Evolutionary conservation across 2,329 filamentous ascomycete species (phyloP), one percentile per base, ranked within the genome.

Genomic region (Sporothrix curviconia): DNA sequence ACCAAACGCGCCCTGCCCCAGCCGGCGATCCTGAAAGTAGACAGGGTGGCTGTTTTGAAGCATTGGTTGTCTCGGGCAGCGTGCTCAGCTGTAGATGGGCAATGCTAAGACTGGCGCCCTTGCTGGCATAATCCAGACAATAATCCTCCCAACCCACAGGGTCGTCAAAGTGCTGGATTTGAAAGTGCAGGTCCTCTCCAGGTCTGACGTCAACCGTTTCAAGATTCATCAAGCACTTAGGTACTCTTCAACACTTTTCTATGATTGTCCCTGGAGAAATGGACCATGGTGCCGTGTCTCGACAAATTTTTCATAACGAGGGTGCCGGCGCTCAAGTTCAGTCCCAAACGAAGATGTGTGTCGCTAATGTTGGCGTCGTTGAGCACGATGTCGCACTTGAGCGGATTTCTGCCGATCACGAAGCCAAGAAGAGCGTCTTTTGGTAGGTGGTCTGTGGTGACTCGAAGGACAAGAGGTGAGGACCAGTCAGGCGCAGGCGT

Each of bases 341-440:
- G 22, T 34, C 30, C 24, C 32, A 59, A 25, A 17, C 17, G 17
- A 36, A 59, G 32, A 6, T 56, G 47, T 7, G n/a, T 49, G 24
- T 56, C 25, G 54, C 54, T 54, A 19, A 54, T 25, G 5, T 19
- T 15, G 11, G 25, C 8, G 14, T 54, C 24, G 43, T 50, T 36
- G 7, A 59, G 24, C 7, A 59, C 15, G 19, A 59, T 50, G 28
- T 59, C 58, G 22, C 58, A 57, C 3, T 30, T 9, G 5, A 3
- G 25, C 3, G 49, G 25, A 32, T 59, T 34, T 4, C 49, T 30
- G 15, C 58, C 58, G n/a, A 57, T 14, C 1, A 59, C n/a, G 24
- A 57, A 59, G 39, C 57, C 57, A n/a, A 42, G n/a, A 7, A 14
- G 14, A 0, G 47, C 11, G 17, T 59, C 36, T 24, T 49, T 47